These are phyloP conservation scores for Cystofilobasidium bisporidii DNA, from an alignment of 768 basidiomycete species.

Conservation along the genomic window DNA sequence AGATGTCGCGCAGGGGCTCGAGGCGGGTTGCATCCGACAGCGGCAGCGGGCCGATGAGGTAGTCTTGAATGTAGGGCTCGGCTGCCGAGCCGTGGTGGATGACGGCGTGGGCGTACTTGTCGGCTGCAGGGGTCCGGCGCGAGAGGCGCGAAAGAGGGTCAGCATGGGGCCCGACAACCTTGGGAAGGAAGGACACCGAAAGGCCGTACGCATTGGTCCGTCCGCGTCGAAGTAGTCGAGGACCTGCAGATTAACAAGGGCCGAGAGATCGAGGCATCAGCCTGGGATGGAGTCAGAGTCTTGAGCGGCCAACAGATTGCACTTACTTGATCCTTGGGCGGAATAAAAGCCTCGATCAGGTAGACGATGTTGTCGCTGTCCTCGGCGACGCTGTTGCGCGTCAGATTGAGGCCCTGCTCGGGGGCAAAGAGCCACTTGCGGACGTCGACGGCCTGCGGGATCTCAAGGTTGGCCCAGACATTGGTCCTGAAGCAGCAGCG, in stretches of 20 bases:
- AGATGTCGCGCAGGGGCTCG: slow-evolving; percentile 47
- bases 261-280: background rate
- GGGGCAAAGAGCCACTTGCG: slow-evolving; percentile 46
- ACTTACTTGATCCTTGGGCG: slow-evolving; percentile 44
- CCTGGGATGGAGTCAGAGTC: background rate
- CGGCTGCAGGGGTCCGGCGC: background rate
- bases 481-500: slow-evolving; percentile 32
- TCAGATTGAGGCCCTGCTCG: slow-evolving; percentile 48
- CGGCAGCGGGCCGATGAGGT: slow-evolving; percentile 54
- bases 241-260: slow-evolving; percentile 25
- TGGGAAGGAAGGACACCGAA: too few relatives aligned
- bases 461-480: slow-evolving; percentile 49
- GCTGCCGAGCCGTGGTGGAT: slow-evolving; percentile 14
- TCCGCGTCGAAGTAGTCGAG: slow-evolving; percentile 46
- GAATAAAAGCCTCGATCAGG: slow-evolving; percentile 48
- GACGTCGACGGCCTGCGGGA: slow-evolving; percentile 45
- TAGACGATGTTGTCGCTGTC: slow-evolving; percentile 48
- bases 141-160: background rate
- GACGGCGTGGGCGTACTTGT: slow-evolving; percentile 11
- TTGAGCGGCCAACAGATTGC: too few relatives aligned
- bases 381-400: slow-evolving; percentile 36
- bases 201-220: slow-evolving; percentile 35
- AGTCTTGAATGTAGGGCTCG: slow-evolving; percentile 44
- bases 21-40: slow-evolving; percentile 40
- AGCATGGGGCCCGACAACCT: too few relatives aligned